These are phyloP conservation scores for Annulohypoxylon nitens DNA, from an alignment of 495 filamentous ascomycete genomes.

Conservation along the genomic window DNA sequence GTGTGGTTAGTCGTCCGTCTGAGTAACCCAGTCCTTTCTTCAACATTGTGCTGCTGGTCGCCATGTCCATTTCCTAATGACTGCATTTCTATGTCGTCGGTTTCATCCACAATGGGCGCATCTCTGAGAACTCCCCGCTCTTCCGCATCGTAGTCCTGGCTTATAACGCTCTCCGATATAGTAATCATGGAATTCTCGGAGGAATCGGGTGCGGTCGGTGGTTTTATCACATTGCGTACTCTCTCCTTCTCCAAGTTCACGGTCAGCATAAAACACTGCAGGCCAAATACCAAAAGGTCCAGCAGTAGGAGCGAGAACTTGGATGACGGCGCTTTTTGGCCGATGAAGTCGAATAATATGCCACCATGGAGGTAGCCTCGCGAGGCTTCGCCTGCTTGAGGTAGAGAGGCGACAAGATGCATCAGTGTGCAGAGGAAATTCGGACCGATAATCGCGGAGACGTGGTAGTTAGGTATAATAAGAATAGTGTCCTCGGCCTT, in stretches of 20 bases:
- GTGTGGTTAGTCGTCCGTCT: slow-evolving; percentile 52
- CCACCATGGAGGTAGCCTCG: slow-evolving; percentile 89
- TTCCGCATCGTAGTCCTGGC: slow-evolving; percentile 83
- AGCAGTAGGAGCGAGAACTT: slow-evolving; percentile 72
- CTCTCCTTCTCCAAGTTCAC: slow-evolving; percentile 77
- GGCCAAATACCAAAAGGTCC: slow-evolving; percentile 72
- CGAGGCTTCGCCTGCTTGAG: slow-evolving; percentile 78
- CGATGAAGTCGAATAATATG: slow-evolving; percentile 87
- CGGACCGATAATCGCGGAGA: slow-evolving; percentile 76
- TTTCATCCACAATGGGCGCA: slow-evolving; percentile 54
- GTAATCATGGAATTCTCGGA: slow-evolving; percentile 31
- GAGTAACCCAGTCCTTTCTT: slow-evolving; percentile 62
- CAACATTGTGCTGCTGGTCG: slow-evolving; percentile 54
- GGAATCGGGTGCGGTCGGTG: slow-evolving; percentile 42
- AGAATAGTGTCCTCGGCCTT: slow-evolving; percentile 70
- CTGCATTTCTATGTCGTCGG: slow-evolving; percentile 66
- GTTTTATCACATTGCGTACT: slow-evolving; percentile 58
- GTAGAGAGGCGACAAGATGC: slow-evolving; percentile 72
- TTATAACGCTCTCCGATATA: slow-evolving; percentile 40
- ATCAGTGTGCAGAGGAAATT: slow-evolving; percentile 80
- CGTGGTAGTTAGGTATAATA: slow-evolving; percentile 74
- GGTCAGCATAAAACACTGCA: slow-evolving; percentile 82
- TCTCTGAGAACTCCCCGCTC: slow-evolving; percentile 78
- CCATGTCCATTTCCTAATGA: slow-evolving; percentile 48
- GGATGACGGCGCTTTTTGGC: slow-evolving; percentile 80